Evolutionary conservation across 768 basidiomycete genomes (phyloP).

Genomic region (Suillus cothurnatus): DNA sequence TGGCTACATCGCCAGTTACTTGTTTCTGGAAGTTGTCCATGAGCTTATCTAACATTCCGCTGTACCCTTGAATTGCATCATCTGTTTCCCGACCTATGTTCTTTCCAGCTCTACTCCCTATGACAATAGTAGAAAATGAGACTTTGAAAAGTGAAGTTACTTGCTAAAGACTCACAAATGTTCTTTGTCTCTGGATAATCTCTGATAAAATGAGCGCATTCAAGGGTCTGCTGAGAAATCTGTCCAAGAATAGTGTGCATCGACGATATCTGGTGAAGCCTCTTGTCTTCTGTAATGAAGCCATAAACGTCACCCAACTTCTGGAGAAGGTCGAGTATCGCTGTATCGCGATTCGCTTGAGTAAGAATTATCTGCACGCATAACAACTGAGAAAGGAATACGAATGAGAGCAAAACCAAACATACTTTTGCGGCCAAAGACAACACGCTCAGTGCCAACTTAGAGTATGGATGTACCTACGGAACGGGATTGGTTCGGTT

Average conservation of each 20-base stretch:
- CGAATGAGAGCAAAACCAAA: background rate
- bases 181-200: slow-evolving; percentile 8
- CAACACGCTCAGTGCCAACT: slow-evolving; percentile 6
- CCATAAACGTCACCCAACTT: slow-evolving; percentile 8
- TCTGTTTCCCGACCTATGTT: background rate
- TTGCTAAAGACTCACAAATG: slow-evolving; percentile 5
- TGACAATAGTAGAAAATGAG: background rate
- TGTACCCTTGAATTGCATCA: background rate
- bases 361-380: too few relatives aligned
- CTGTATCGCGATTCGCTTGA: too few relatives aligned
- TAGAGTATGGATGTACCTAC: slow-evolving; percentile 8
- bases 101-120: background rate
- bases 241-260: slow-evolving; percentile 1
- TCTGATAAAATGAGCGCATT: slow-evolving; percentile 11
- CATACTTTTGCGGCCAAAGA: slow-evolving; percentile 1
- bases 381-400: too few relatives aligned
- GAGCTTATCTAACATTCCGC: background rate
- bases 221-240: background rate
- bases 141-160: background rate
- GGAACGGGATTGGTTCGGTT: background rate
- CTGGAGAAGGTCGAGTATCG: slow-evolving; percentile 7
- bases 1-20: background rate
- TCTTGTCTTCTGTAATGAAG: slow-evolving; percentile 4
- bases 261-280: slow-evolving; percentile 2
- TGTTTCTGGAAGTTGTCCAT: slow-evolving; percentile 1